Conservation (phyloP, 208 protist genomes). For the Trypanosoma caninum region DNA sequence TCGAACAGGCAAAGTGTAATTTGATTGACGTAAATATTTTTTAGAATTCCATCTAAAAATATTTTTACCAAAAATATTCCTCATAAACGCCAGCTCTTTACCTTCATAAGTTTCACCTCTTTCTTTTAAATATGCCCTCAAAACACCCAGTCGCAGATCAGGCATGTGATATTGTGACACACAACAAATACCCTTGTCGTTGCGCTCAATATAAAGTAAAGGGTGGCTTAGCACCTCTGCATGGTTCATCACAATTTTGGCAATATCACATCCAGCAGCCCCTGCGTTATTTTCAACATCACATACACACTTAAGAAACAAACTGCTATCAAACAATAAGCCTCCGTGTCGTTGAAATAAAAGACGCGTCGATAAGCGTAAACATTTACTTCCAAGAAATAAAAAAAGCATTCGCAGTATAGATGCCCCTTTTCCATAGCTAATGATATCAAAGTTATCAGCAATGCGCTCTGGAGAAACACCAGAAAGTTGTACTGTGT, state of each 20-base stretch:
- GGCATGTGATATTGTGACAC: conserved; percentile 18
- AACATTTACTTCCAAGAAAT: conserved; percentile 27
- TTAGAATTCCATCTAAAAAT: conserved; percentile 5
- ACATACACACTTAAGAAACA: conserved; percentile 42
- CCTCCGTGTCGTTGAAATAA: conserved; percentile 37
- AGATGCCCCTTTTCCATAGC: conserved; percentile 76
- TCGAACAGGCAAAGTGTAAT: conserved; percentile 3
- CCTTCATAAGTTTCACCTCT: background rate
- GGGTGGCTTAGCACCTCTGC: conserved; percentile 2
- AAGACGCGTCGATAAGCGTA: conserved; percentile 30
- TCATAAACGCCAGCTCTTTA: background rate
- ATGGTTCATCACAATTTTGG: background rate
- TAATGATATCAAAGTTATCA: conserved; percentile 55
- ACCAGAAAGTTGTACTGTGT: conserved; percentile 45
- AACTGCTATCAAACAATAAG: conserved; percentile 23
- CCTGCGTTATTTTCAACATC: background rate
- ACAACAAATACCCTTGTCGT: conserved; percentile 1
- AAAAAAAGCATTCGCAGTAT: conserved; percentile 77
- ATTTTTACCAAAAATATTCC: background rate
- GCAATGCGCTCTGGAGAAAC: conserved; percentile 31
- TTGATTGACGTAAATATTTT: background rate
- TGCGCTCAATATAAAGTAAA: conserved; percentile 11
- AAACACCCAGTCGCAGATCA: conserved; percentile 12
- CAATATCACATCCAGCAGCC: background rate
- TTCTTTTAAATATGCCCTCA: conserved; percentile 1